A percentile compares a stretch with the other conserved stretches of the same genome.
Evolutionary conservation across 345 rosid genomes (phyloP).

Genomic region (Viola odorata): DNA sequence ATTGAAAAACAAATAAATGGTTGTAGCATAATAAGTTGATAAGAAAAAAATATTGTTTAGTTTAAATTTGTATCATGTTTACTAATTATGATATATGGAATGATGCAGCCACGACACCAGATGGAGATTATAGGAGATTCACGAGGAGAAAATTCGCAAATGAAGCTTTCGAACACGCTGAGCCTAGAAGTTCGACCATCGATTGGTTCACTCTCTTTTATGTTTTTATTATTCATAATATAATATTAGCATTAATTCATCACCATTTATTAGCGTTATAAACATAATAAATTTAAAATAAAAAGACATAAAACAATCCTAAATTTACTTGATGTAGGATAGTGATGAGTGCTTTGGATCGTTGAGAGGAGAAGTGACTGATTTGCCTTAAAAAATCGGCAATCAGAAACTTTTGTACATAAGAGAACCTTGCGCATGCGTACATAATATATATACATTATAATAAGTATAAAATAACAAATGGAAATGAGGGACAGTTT

Average conservation of each 20-base stretch:
- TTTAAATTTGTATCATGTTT: background rate
- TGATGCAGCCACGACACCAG: constrained; percentile 59
- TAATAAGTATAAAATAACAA: too few relatives aligned
- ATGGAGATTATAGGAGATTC: constrained; percentile 39
- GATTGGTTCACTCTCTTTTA: constrained; percentile 43
- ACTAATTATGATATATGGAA: background rate
- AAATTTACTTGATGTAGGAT: constrained; percentile 40
- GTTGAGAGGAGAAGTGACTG: constrained; percentile 35
- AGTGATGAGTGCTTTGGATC: constrained; percentile 63
- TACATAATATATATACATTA: background rate
- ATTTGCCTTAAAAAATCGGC: constrained; percentile 18
- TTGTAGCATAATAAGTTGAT: background rate
- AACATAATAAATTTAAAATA: too few relatives aligned
- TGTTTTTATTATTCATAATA: too few relatives aligned
- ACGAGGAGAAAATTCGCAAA: constrained; percentile 29
- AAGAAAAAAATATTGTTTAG: too few relatives aligned
- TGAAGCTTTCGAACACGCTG: constrained; percentile 28
- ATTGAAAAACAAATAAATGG: too few relatives aligned
- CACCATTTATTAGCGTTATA: too few relatives aligned
- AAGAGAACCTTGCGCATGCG: background rate
- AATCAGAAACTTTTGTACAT: constrained; percentile 1
- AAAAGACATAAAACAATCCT: too few relatives aligned
- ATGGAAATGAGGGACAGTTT: background rate
- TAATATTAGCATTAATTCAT: background rate
- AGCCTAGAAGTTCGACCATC: constrained; percentile 48